Conservation (phyloP, 257 asterid species). For the Mitragyna speciosa region DNA sequence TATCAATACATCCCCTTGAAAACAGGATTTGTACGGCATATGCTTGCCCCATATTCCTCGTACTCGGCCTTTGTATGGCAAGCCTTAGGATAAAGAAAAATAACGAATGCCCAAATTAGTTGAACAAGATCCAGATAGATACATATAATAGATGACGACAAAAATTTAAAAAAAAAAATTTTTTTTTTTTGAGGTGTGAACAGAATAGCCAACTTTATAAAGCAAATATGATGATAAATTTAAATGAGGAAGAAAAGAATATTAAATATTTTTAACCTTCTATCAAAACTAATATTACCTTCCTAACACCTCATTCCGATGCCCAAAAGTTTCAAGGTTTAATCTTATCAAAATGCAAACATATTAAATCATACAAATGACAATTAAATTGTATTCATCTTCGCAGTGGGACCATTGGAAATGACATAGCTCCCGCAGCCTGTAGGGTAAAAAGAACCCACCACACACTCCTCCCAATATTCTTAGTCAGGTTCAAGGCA, state of each 20-base stretch:
- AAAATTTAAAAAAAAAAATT: too few relatives aligned
- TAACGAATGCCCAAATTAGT: neutral
- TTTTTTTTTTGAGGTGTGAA: neutral
- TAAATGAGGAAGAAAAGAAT: neutral
- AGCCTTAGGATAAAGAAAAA: conserved; percentile 47
- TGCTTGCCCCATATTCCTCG: conserved; percentile 93
- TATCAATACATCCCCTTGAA: conserved; percentile 94
- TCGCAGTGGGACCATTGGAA: too few relatives aligned
- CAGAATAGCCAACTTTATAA: neutral
- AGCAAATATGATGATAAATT: neutral
- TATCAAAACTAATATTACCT: neutral
- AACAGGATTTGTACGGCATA: conserved; percentile 92
- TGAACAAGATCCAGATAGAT: neutral
- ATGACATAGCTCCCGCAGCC: too few relatives aligned
- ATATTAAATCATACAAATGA: too few relatives aligned
- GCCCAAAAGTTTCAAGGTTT: neutral
- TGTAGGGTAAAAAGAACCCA: neutral
- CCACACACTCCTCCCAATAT: neutral
- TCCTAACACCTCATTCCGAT: neutral
- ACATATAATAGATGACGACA: neutral
- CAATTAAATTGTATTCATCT: too few relatives aligned
- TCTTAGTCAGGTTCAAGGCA: too few relatives aligned
- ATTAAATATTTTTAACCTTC: neutral
- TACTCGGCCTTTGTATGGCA: conserved; percentile 99
- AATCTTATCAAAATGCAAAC: too few relatives aligned